Conservation (phyloP, 1,139 yeast species). For the Saccharomyces hybrid region DNA sequence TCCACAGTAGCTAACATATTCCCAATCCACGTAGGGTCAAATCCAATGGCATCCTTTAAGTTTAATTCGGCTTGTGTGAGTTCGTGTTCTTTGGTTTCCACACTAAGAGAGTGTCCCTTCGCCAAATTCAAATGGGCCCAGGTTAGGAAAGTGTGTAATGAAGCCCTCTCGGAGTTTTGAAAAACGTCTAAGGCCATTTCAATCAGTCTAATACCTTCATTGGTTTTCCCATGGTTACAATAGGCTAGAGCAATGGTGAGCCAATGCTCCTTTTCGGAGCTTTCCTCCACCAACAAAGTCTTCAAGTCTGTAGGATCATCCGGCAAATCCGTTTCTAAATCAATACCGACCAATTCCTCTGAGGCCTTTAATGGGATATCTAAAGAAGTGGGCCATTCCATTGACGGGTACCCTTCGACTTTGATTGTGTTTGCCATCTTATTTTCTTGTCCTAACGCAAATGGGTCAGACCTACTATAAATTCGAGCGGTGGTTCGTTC, state of each 20-base stretch:
- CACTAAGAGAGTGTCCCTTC: slow-evolving; percentile 33
- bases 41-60: slow-evolving; percentile 33
- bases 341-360: slow-evolving; percentile 66
- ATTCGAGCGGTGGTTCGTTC: neutral
- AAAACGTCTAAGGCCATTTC: slow-evolving; percentile 49
- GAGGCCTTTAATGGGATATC: slow-evolving; percentile 62
- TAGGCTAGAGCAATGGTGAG: slow-evolving; percentile 74
- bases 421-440: neutral
- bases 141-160: slow-evolving; percentile 55
- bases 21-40: slow-evolving; percentile 40
- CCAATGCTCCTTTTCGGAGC: slow-evolving; percentile 75
- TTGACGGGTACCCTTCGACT: slow-evolving; percentile 27
- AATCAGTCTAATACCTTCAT: slow-evolving; percentile 60
- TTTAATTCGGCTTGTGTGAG: slow-evolving; percentile 32
- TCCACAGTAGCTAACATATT: slow-evolving; percentile 56
- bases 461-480: neutral
- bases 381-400: slow-evolving; percentile 32
- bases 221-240: slow-evolving; percentile 49
- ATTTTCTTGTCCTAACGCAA: neutral
- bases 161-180: slow-evolving; percentile 40
- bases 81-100: slow-evolving; percentile 25
- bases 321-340: slow-evolving; percentile 65
- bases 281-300: slow-evolving; percentile 69
- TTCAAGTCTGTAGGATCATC: slow-evolving; percentile 82
- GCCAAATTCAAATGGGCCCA: slow-evolving; percentile 64